A percentile compares a stretch with the other conserved stretches of the same genome.
These are phyloP conservation scores for Alternaria infectoria DNA, from an alignment of 2,329 filamentous ascomycete genomes.

Conservation along the genomic window DNA sequence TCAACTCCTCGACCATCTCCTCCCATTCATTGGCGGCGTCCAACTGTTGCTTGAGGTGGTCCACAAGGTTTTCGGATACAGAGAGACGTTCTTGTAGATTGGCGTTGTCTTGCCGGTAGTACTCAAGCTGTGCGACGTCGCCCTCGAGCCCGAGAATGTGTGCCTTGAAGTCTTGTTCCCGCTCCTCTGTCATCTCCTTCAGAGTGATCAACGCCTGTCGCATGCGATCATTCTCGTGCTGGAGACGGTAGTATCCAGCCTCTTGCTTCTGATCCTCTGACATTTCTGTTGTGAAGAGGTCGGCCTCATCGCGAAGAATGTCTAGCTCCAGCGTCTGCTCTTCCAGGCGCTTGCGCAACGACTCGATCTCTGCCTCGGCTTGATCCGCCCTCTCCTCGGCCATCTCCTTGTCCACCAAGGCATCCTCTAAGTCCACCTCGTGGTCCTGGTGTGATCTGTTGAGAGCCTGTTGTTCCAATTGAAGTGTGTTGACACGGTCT, in stretches of 20 bases:
- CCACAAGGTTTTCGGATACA: conserved; percentile 75
- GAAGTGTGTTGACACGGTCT: conserved; percentile 77
- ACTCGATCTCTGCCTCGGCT: conserved; percentile 79
- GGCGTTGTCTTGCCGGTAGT: conserved; percentile 66
- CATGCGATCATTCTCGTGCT: conserved; percentile 85
- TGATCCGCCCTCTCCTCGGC: conserved; percentile 91
- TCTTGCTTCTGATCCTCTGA: conserved; percentile 85
- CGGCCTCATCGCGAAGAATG: conserved; percentile 84
- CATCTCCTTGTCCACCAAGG: conserved; percentile 91
- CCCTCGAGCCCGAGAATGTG: conserved; percentile 52
- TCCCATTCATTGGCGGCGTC: conserved; percentile 88
- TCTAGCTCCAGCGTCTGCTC: conserved; percentile 89
- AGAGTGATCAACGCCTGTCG: conserved; percentile 83
- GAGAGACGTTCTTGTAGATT: conserved; percentile 74
- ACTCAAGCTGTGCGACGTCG: conserved; percentile 41
- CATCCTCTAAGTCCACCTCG: conserved; percentile 83
- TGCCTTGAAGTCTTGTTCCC: conserved; percentile 75
- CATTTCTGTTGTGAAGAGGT: conserved; percentile 82
- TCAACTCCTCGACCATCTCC: conserved; percentile 91
- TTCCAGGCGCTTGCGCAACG: conserved; percentile 75
- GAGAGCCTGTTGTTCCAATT: conserved; percentile 70
- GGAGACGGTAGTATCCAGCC: conserved; percentile 88
- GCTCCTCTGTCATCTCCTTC: conserved; percentile 84
- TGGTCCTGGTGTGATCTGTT: conserved; percentile 81
- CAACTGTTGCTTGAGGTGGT: conserved; percentile 88